phyloP scores from a whole-genome alignment of 2,329 filamentous ascomycete species.

The Tolypocladium ophioglossoides region DNA sequence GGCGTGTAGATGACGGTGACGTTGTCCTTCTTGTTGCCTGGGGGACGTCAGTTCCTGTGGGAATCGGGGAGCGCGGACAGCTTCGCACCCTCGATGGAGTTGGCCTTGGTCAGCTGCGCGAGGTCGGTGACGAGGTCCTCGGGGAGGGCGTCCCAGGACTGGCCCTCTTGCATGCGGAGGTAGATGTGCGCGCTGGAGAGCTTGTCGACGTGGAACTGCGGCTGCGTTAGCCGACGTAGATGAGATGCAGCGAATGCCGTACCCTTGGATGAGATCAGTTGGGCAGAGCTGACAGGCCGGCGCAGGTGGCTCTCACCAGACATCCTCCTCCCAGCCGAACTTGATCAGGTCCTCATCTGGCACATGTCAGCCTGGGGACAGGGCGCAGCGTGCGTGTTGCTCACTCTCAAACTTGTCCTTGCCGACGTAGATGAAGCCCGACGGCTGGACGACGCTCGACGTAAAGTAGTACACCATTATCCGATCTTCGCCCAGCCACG shows the following conservation, averaged over 20 bases:
- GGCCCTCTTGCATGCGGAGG: conserved; percentile 67
- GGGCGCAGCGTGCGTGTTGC: conserved; percentile 16
- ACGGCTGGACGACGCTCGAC: conserved; percentile 69
- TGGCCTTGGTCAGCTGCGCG: conserved; percentile 96
- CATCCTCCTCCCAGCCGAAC: conserved; percentile 87
- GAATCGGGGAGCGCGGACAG: neutral
- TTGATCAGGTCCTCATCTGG: conserved; percentile 94
- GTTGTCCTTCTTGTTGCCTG: conserved; percentile 98
- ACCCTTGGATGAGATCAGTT: conserved; percentile 12
- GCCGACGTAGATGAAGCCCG: conserved; percentile 88
- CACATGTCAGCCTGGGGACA: conserved; percentile 1
- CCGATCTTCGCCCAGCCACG: neutral
- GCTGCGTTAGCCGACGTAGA: no score
- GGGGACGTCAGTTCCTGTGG: neutral
- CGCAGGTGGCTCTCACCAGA: conserved; percentile 57
- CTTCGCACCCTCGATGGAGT: conserved; percentile 78
- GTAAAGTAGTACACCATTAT: conserved; percentile 93
- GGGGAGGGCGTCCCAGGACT: conserved; percentile 77
- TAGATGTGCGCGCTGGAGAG: conserved; percentile 95
- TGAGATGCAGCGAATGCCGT: no score
- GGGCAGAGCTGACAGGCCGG: neutral
- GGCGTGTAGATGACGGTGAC: conserved; percentile 95
- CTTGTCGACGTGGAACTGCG: conserved; percentile 92
- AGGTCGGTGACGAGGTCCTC: conserved; percentile 69
- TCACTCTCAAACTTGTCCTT: conserved; percentile 99